These are phyloP conservation scores for Cladosporium sp. DNA, from an alignment of 2,329 filamentous ascomycete species.

Conservation along the genomic window DNA sequence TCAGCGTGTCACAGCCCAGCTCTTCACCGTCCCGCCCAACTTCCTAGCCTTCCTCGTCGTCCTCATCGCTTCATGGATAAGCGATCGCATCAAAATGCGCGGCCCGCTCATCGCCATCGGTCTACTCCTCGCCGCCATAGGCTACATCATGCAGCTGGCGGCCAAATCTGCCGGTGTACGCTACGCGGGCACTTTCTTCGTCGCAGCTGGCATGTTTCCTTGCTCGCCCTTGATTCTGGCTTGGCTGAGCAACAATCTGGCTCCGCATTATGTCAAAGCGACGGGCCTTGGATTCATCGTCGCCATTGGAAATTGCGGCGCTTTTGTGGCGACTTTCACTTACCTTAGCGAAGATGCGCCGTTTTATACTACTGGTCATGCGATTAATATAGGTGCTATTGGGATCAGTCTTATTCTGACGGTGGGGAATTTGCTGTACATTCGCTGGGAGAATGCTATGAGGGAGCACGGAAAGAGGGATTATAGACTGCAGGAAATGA, in stretches of 20 bases:
- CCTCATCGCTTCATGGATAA: slow-evolving; percentile 22
- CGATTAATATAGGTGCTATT: slow-evolving; percentile 39
- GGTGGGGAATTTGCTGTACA: slow-evolving; percentile 34
- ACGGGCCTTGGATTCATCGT: slow-evolving; percentile 41
- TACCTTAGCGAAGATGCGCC: slow-evolving; percentile 42
- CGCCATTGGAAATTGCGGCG: slow-evolving; percentile 38
- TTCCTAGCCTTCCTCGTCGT: slow-evolving; percentile 29
- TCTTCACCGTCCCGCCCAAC: slow-evolving; percentile 37
- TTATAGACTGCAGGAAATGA: slow-evolving; percentile 29
- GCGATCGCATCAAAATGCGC: slow-evolving; percentile 30
- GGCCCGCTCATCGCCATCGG: slow-evolving; percentile 30
- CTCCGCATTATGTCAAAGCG: slow-evolving; percentile 41
- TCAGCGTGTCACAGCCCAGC: slow-evolving; percentile 35
- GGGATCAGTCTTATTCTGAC: slow-evolving; percentile 33
- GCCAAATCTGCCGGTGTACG: slow-evolving; percentile 29
- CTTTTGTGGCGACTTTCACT: slow-evolving; percentile 43
- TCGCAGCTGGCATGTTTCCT: slow-evolving; percentile 30
- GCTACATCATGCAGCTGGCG: slow-evolving; percentile 37
- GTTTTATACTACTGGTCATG: slow-evolving; percentile 37
- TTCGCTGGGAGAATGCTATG: slow-evolving; percentile 39
- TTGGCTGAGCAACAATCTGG: slow-evolving; percentile 42
- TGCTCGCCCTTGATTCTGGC: slow-evolving; percentile 31
- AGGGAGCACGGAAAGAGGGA: slow-evolving; percentile 37
- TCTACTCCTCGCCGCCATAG: slow-evolving; percentile 30
- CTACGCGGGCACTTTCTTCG: slow-evolving; percentile 39